These are phyloP conservation scores for Trichomonascaceae sp. DNA, from an alignment of 1,139 yeast species.

Conservation along the genomic window DNA sequence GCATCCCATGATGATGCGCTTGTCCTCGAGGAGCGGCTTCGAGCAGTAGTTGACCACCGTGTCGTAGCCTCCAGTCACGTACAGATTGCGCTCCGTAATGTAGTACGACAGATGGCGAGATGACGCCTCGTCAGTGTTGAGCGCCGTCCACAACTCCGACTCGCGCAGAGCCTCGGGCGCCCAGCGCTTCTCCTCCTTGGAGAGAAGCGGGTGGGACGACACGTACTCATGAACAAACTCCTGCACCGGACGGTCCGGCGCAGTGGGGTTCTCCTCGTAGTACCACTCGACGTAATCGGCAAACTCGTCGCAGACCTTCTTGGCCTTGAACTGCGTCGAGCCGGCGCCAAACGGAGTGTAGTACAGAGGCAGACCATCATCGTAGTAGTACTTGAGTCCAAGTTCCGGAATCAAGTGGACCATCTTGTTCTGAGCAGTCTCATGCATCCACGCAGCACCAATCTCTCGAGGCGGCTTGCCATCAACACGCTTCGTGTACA, in stretches of 20 bases:
- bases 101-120: conserved; percentile 48
- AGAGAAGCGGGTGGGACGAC: conserved; percentile 32
- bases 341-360: conserved; percentile 23
- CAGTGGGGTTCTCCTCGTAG: conserved; percentile 37
- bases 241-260: conserved; percentile 38
- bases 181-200: conserved; percentile 37
- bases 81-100: conserved; percentile 61
- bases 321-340: conserved; percentile 25
- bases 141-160: conserved; percentile 66
- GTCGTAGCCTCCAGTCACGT: conserved; percentile 47
- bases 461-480: conserved; percentile 18
- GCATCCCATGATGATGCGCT: conserved; percentile 27
- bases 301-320: conserved; percentile 43
- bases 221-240: conserved; percentile 40
- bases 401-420: conserved; percentile 42
- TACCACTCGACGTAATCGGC: conserved; percentile 46
- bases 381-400: conserved; percentile 30
- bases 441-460: conserved; percentile 79
- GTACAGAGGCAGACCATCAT: conserved; percentile 31
- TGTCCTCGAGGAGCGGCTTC: conserved; percentile 26
- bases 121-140: conserved; percentile 48
- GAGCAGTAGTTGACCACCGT: conserved; percentile 35
- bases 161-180: conserved; percentile 41
- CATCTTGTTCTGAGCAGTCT: conserved; percentile 49
- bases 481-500: conserved; percentile 27